Conservation (phyloP, 2,329 filamentous ascomycete species). For the Cytospora piceicola region DNA sequence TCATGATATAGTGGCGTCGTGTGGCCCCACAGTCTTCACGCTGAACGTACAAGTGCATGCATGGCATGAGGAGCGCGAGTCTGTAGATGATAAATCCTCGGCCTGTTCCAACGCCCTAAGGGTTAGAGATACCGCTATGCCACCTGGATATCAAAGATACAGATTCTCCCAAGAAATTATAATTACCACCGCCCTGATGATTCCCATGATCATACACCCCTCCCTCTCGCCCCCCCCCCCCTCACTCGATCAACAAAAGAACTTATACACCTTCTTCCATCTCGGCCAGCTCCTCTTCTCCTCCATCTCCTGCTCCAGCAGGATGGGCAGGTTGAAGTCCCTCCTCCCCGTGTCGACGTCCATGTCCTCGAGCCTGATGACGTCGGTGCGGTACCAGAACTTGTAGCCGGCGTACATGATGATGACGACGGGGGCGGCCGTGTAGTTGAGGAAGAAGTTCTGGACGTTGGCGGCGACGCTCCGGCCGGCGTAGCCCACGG, state of each 20-base stretch:
- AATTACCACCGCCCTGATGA: neutral
- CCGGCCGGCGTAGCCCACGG: slow-evolving; percentile 60
- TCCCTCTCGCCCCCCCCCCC: too few relatives aligned
- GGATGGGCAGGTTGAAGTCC: slow-evolving; percentile 78
- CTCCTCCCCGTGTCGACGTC: slow-evolving; percentile 84
- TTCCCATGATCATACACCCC: too few relatives aligned
- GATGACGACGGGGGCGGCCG: slow-evolving; percentile 70
- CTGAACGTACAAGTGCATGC: neutral
- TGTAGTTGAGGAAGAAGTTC: slow-evolving; percentile 75
- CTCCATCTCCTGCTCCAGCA: slow-evolving; percentile 79
- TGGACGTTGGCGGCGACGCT: slow-evolving; percentile 53
- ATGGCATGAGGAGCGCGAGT: neutral
- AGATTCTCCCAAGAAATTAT: neutral
- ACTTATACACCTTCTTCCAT: slow-evolving; percentile 78
- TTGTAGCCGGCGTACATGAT: slow-evolving; percentile 77
- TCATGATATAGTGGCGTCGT: neutral
- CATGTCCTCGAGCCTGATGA: slow-evolving; percentile 74
- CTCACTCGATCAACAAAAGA: slow-evolving; percentile 62
- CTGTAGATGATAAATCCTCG: neutral
- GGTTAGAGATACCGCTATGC: neutral
- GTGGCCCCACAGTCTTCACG: neutral
- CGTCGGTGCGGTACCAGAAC: slow-evolving; percentile 68
- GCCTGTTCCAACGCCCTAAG: neutral
- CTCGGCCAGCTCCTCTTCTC: slow-evolving; percentile 72
- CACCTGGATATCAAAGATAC: neutral